Evolutionary conservation across 805 yeast genomes (phyloP).

Genomic region (Candida maltosa): DNA sequence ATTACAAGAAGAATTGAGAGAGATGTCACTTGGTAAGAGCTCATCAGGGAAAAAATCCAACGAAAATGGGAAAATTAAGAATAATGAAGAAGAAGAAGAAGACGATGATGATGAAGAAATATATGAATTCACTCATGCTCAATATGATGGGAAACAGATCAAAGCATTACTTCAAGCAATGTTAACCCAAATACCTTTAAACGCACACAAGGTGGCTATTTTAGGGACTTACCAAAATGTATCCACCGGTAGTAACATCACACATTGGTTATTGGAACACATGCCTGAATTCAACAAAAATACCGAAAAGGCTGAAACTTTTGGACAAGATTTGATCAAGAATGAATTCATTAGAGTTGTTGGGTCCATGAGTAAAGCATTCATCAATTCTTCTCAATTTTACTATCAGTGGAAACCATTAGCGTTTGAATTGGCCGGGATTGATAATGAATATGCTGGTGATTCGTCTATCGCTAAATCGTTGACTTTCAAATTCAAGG

Average conservation of each 20-base stretch:
- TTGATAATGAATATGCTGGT: neutral
- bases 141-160: conserved; percentile 25
- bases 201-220: conserved; percentile 59
- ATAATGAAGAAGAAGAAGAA: conserved; percentile 8
- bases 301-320: conserved; percentile 59
- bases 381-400: conserved; percentile 72
- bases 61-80: conserved; percentile 5
- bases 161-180: conserved; percentile 33
- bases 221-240: conserved; percentile 65
- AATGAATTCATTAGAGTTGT: conserved; percentile 62
- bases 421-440: conserved; percentile 49
- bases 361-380: conserved; percentile 55
- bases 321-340: conserved; percentile 70
- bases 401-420: conserved; percentile 78
- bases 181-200: conserved; percentile 43
- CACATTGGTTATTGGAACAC: conserved; percentile 54
- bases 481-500: conserved; percentile 29
- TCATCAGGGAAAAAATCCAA: neutral
- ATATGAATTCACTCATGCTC: conserved; percentile 31
- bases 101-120: conserved; percentile 19
- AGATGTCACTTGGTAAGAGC: conserved; percentile 12
- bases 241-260: conserved; percentile 58
- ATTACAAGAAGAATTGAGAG: conserved; percentile 25
- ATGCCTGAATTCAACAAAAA: conserved; percentile 40
- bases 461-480: neutral